phyloP scores from a whole-genome alignment of 129 eudicot genomes.

The Ambrosia trifida region DNA sequence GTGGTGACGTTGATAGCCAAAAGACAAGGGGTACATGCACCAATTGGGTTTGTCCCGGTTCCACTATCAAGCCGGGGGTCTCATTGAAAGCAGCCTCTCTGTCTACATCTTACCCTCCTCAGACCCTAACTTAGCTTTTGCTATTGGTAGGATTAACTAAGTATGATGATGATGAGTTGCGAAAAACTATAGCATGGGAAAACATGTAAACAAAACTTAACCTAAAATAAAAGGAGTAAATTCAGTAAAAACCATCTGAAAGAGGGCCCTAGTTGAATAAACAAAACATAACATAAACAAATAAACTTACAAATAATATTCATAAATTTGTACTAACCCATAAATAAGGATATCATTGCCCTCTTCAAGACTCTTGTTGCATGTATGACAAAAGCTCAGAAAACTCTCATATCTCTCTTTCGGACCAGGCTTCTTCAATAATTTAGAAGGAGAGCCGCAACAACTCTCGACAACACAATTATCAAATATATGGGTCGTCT shows the following conservation, averaged over 20 bases:
- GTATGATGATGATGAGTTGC: too few species aligned
- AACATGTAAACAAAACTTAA: neutral
- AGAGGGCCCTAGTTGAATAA: neutral
- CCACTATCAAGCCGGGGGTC: too few species aligned
- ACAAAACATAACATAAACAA: neutral
- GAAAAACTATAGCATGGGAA: neutral
- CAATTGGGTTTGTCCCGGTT: too few species aligned
- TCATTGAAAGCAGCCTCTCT: too few species aligned
- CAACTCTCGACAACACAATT: slow-evolving; percentile 76
- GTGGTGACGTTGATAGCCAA: too few species aligned
- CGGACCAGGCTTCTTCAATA: slow-evolving; percentile 40
- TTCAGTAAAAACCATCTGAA: too few species aligned
- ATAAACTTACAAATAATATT: neutral
- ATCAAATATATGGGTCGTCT: slow-evolving; percentile 72
- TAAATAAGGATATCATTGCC: slow-evolving; percentile 72
- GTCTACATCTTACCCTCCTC: too few species aligned
- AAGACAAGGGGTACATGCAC: too few species aligned
- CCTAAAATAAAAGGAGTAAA: too few species aligned
- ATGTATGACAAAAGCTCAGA: slow-evolving; percentile 60
- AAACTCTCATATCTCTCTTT: slow-evolving; percentile 58
- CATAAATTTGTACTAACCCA: slow-evolving; percentile 45
- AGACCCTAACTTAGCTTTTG: too few species aligned
- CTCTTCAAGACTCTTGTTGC: slow-evolving; percentile 69
- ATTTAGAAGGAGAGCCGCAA: slow-evolving; percentile 36
- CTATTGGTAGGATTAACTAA: too few species aligned